These are phyloP conservation scores for Candida succiphila DNA, from an alignment of 805 yeast genomes.

Conservation along the genomic window DNA sequence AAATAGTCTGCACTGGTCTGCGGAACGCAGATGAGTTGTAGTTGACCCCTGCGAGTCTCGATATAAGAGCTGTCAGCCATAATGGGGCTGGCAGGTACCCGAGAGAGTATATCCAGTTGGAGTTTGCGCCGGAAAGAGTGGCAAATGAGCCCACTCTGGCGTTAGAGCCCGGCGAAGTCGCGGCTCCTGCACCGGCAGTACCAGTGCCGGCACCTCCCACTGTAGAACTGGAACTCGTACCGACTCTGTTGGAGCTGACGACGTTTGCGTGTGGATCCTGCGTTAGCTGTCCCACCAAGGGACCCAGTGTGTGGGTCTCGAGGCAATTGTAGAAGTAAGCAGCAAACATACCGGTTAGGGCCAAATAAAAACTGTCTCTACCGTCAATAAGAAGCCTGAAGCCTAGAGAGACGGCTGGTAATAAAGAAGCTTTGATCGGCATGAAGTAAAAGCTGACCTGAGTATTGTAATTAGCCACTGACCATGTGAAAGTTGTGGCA, in stretches of 20 bases:
- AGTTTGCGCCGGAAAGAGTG: no score
- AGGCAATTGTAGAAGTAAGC: slow-evolving; percentile 55
- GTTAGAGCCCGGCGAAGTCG: no score
- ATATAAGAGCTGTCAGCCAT: slow-evolving; percentile 26
- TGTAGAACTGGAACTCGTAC: slow-evolving; percentile 11
- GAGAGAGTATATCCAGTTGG: slow-evolving; percentile 34
- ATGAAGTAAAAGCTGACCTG: slow-evolving; percentile 42
- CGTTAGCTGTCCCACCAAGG: slow-evolving; percentile 26
- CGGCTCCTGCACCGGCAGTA: no score
- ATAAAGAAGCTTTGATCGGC: slow-evolving; percentile 46
- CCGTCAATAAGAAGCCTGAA: slow-evolving; percentile 37
- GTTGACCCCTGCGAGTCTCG: slow-evolving; percentile 20
- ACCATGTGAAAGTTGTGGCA: slow-evolving; percentile 55
- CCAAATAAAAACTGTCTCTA: slow-evolving; percentile 26
- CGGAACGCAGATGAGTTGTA: slow-evolving; percentile 18
- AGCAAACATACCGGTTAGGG: slow-evolving; percentile 40
- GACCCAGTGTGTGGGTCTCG: slow-evolving; percentile 47
- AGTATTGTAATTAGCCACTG: slow-evolving; percentile 42
- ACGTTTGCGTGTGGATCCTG: slow-evolving; percentile 9
- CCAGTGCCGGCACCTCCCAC: no score
- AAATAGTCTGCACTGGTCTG: slow-evolving; percentile 8
- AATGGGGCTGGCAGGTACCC: slow-evolving; percentile 50
- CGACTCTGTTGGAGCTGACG: slow-evolving; percentile 16
- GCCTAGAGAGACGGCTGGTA: slow-evolving; percentile 33
- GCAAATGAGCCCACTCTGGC: slow-evolving; percentile 23